A percentile compares a stretch with the other conserved stretches of the same genome.
Conservation (phyloP, 2,329 filamentous ascomycete genomes). For the Fusarium sp. region DNA sequence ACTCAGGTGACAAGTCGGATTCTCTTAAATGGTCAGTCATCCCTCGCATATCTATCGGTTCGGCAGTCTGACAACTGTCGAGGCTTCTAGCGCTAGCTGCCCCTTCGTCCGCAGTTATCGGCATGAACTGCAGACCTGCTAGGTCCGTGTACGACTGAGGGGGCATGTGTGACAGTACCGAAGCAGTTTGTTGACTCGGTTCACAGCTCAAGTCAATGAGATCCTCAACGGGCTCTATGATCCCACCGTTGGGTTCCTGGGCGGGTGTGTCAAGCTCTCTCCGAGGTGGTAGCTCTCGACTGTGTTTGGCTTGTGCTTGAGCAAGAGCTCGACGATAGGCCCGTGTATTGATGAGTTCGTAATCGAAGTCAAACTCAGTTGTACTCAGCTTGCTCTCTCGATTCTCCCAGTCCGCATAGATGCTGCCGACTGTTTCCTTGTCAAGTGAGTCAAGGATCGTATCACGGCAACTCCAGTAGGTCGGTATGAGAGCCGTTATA, state of each 20-base stretch:
- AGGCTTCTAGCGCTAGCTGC: fast-evolving
- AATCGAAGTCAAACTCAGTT: neutral
- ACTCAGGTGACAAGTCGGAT: fast-evolving
- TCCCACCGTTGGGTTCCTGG: fast-evolving
- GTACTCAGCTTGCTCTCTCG: neutral
- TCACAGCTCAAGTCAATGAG: neutral
- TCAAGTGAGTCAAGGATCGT: fast-evolving
- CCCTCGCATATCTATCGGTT: neutral
- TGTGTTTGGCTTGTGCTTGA: neutral
- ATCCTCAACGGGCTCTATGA: fast-evolving
- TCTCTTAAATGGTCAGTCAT: neutral
- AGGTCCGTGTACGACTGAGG: fast-evolving
- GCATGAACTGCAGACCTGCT: fast-evolving
- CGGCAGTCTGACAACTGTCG: fast-evolving
- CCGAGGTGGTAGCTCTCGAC: fast-evolving
- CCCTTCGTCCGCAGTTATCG: fast-evolving
- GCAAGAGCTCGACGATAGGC: neutral
- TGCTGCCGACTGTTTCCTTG: neutral
- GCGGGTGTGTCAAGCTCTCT: fast-evolving
- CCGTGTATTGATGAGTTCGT: neutral
- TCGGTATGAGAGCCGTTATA: fast-evolving
- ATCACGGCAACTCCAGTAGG: neutral
- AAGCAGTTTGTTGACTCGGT: fast-evolving
- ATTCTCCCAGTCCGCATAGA: neutral
- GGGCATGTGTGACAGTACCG: fast-evolving